Conservation (phyloP, 164 flowering plant genomes). For the Nymphaea thermarum region DNA sequence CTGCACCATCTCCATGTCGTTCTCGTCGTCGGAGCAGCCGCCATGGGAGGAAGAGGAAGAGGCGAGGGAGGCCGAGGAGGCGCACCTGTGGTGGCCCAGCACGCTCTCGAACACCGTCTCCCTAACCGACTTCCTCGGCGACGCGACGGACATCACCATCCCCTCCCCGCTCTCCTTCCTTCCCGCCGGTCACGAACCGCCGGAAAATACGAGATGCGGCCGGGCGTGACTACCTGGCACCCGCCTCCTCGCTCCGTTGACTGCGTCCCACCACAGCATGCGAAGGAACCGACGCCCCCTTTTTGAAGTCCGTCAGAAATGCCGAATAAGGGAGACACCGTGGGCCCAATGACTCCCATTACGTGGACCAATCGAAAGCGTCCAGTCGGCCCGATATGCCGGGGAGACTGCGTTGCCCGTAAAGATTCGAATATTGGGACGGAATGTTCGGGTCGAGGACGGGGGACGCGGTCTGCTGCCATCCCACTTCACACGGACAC, state of each 20-base stretch:
- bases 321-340: neutral
- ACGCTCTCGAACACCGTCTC: slow-evolving; percentile 14
- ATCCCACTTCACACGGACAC: neutral
- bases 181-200: neutral
- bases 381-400: neutral
- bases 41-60: slow-evolving; percentile 1
- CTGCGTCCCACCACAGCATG: neutral
- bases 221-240: neutral
- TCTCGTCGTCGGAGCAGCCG: slow-evolving; percentile 17
- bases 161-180: neutral
- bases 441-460: neutral
- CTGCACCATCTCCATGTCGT: slow-evolving; percentile 57
- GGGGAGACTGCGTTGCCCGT: neutral
- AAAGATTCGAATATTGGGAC: neutral
- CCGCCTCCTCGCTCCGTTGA: neutral
- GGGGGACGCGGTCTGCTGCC: neutral
- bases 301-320: neutral
- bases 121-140: slow-evolving; percentile 29
- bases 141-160: slow-evolving; percentile 40
- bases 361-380: neutral
- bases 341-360: neutral
- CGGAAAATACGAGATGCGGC: neutral
- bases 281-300: neutral
- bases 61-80: neutral
- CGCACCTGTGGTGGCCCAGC: neutral